These are phyloP conservation scores for Phaeosphaeria sp. DNA, from an alignment of 2,329 filamentous ascomycete genomes.

Conservation along the genomic window DNA sequence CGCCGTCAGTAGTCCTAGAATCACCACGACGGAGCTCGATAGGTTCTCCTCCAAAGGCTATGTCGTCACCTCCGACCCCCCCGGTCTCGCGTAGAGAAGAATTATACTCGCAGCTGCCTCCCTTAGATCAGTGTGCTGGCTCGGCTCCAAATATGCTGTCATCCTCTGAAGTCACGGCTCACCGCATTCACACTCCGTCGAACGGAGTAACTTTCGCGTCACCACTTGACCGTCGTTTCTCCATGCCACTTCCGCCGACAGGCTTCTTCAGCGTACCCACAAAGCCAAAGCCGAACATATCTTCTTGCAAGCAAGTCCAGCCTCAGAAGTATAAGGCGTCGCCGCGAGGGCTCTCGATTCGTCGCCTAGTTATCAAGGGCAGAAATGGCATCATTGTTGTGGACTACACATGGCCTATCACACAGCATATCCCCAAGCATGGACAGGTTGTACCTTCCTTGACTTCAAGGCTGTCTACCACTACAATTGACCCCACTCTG, in stretches of 20 bases:
- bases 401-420: conserved; percentile 23
- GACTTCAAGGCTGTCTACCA: not conserved
- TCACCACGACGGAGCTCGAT: not conserved
- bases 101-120: not conserved
- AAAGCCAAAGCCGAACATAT: conserved; percentile 14
- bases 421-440: conserved; percentile 2
- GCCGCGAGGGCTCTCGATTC: conserved; percentile 8
- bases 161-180: too few relatives aligned
- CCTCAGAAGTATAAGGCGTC: not conserved
- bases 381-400: conserved; percentile 18
- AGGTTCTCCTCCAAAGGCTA: not conserved
- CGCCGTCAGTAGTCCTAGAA: not conserved
- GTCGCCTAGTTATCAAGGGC: conserved; percentile 25
- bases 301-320: conserved; percentile 5
- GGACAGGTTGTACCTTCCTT: not conserved
- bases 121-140: not conserved
- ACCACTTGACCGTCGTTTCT: not conserved
- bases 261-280: conserved; percentile 26
- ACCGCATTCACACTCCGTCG: too few relatives aligned
- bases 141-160: not conserved
- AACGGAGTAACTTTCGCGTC: not conserved
- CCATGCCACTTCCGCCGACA: conserved; percentile 23
- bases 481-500: not conserved
- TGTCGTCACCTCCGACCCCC: not conserved
- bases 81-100: not conserved